These are phyloP conservation scores for Mortierella sp. DNA, from an alignment of 371 early-diverging fungal species.

Conservation along the genomic window DNA sequence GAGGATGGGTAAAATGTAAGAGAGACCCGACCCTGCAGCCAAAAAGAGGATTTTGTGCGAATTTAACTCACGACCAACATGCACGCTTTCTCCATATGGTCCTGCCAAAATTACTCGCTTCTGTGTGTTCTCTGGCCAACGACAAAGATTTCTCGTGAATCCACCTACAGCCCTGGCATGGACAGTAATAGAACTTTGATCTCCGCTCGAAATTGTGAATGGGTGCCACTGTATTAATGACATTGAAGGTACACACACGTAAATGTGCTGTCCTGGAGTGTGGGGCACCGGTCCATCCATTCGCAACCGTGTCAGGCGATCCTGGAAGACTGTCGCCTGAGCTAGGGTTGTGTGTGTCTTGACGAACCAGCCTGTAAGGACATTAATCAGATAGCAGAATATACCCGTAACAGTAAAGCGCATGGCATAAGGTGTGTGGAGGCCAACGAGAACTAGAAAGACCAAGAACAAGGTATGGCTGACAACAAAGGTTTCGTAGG, in stretches of 20 bases:
- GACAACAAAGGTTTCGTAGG: conserved; percentile 63
- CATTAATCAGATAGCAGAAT: conserved; percentile 63
- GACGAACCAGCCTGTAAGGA: conserved; percentile 67
- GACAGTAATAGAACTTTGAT: conserved; percentile 52
- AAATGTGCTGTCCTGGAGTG: conserved; percentile 67
- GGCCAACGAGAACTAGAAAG: conserved; percentile 64
- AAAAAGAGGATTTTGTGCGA: conserved; percentile 58
- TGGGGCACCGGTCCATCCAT: conserved; percentile 60
- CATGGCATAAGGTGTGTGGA: conserved; percentile 74
- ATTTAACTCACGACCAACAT: conserved; percentile 39
- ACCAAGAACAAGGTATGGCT: conserved; percentile 61
- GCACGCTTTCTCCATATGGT: conserved; percentile 60
- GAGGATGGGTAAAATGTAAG: conserved; percentile 65
- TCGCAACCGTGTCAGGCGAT: conserved; percentile 61
- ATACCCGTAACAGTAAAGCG: conserved; percentile 68
- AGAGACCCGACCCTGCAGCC: conserved; percentile 68
- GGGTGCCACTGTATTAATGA: conserved; percentile 74
- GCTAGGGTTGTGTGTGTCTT: conserved; percentile 63
- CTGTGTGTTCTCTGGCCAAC: conserved; percentile 58
- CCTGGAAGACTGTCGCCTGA: conserved; percentile 61
- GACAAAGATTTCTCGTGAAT: conserved; percentile 62
- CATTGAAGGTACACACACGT: conserved; percentile 66
- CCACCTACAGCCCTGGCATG: conserved; percentile 66
- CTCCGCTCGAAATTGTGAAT: conserved; percentile 66
- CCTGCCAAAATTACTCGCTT: conserved; percentile 63